Conservation (phyloP, 306 rosid species). For the Dryas drummondii region DNA sequence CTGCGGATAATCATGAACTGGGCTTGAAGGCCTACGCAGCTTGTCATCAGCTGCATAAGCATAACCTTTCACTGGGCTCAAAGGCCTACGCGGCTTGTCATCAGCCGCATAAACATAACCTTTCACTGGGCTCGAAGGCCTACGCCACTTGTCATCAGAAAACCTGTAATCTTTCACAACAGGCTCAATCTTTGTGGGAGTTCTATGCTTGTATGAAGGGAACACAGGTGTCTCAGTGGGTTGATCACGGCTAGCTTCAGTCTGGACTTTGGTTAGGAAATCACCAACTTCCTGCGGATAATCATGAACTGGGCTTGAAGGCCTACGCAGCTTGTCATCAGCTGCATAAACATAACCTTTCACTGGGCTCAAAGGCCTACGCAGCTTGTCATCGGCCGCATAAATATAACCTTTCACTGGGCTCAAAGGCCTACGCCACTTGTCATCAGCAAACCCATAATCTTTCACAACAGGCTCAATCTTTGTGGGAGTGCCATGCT, state of each 20-base stretch:
- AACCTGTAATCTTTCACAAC: slow-evolving; percentile 16
- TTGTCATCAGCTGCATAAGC: slow-evolving; percentile 18
- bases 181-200: slow-evolving; percentile 22
- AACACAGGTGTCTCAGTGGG: not conserved
- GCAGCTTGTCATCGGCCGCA: slow-evolving; percentile 20
- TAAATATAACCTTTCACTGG: slow-evolving; percentile 28
- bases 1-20: not conserved
- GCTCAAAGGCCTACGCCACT: slow-evolving; percentile 18
- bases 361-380: slow-evolving; percentile 21
- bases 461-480: slow-evolving; percentile 23
- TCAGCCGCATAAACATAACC: slow-evolving; percentile 26
- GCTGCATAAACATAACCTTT: slow-evolving; percentile 23
- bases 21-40: slow-evolving; percentile 8
- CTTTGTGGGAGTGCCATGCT: slow-evolving; percentile 20
- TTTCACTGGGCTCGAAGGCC: slow-evolving; percentile 26
- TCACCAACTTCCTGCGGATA: too few species aligned
- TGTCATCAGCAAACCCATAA: slow-evolving; percentile 16
- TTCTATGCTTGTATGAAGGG: slow-evolving; percentile 21
- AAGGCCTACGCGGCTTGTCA: slow-evolving; percentile 5
- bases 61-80: slow-evolving; percentile 24
- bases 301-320: slow-evolving; percentile 1
- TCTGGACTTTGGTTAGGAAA: too few species aligned
- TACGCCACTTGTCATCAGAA: slow-evolving; percentile 16
- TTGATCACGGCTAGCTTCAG: too few species aligned
- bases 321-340: slow-evolving; percentile 1